Evolutionary conservation across 73 alveolate genomes (phyloP), one percentile per base, ranked within the genome.

Genomic region (Stentor coeruleus): DNA sequence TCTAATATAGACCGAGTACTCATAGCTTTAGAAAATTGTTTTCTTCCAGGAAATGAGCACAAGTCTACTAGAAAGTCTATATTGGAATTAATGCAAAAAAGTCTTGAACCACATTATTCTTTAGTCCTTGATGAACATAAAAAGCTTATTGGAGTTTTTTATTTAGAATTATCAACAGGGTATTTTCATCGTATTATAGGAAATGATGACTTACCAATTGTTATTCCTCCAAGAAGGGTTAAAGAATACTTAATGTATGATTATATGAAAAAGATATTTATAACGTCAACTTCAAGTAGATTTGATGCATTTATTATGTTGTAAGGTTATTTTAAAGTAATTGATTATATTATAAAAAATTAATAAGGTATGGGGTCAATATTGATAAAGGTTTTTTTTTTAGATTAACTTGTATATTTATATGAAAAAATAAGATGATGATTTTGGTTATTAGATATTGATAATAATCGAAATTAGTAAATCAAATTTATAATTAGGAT

Each of bases 301-400:
- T 49, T 49, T 49, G 66, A 49, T 49, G 66, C 66, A 49, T n/a
- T n/a, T n/a, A n/a, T n/a, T n/a, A n/a, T n/a, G n/a, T n/a, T n/a
- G n/a, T n/a, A n/a, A n/a, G n/a, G 66, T 49, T 49, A 49, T 49
- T 49, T 49, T 49, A 49, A 49, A 49, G 66, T 49, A 49, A 49
- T 49, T 6, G 6, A 11, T 49, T 11, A n/a, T n/a, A n/a, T n/a
- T n/a, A n/a, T n/a, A n/a, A n/a, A n/a, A n/a, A n/a, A n/a, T n/a
- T n/a, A n/a, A n/a, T n/a, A n/a, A n/a, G n/a, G n/a, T n/a, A n/a
- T n/a, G n/a, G n/a, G n/a, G n/a, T n/a, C n/a, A n/a, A n/a, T n/a
- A n/a, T n/a, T n/a, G n/a, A n/a, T n/a, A n/a, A n/a, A n/a, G n/a
- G n/a, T n/a, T n/a, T n/a, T n/a, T n/a, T n/a, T n/a, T n/a, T n/a